Base-by-base conservation (phyloP, 2,329 filamentous ascomycete species). In the Fusarium sp. region DNA sequence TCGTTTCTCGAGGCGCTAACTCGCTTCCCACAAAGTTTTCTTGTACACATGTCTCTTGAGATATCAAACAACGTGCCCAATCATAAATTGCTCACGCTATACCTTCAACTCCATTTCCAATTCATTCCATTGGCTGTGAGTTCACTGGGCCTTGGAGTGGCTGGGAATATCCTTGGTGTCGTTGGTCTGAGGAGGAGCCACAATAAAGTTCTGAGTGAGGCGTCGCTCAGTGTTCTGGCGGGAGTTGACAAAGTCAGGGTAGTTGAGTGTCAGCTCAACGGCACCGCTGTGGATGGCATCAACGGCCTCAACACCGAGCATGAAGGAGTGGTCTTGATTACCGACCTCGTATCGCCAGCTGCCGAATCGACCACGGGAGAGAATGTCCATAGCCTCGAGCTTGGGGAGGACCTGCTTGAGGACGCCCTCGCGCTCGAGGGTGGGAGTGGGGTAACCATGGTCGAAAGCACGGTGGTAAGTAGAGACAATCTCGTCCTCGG, bases 391-490 rank as follows among this genome's bases (percentile, higher is more conserved):
- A 72, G 91, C 93, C 86, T 97, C 92, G 68, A 99, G 92, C 86
- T 94, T 95, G 79, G 96, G 96, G 57, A 99, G 91, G 62, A 99
- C 91, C 86, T 98, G 86, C 84, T 92, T 97, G 76, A 99, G 91
- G 51, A 96, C 95, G 76, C 94, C 95, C 84, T 99, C 96, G 84
- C 96, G 93, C 90, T 98, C 96, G 44, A 99, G 91, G 38, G 92
- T 90, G 33, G 96, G 96, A 22, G 96, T 99, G 71, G 96, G 96
- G 88, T 99, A 99, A 76, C 96, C 96, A 87, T 98, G 96, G 83
- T 98, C 93, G 84, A 99, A 99, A 84, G 93, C 91, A 85, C 96
- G 94, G 90, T 98, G 94, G 88, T 99, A 99, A 75, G 95, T 98
- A 57, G 95, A 97, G 79, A 99, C 95, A 75, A 99, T 97, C 87